Evolutionary conservation across 257 asterid genomes (phyloP), one percentile per base, ranked within the genome.

Genomic region (Striga asiatica): DNA sequence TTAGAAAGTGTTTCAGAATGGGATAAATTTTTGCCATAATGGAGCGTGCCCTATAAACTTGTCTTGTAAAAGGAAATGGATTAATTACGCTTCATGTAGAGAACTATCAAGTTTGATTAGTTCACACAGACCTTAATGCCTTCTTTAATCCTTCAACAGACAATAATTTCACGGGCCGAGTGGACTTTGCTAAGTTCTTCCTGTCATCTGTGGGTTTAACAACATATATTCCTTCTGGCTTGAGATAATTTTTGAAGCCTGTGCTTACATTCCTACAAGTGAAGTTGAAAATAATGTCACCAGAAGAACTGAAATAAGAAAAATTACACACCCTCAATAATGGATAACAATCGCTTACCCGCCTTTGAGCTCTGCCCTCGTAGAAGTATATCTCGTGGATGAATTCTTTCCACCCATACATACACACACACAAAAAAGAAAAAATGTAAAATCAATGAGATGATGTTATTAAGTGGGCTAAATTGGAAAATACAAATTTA

Each of bases 81-180:
- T 14, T 60, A 10, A 8, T 11, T 8, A n/a, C 22, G 34, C 24
- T 13, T 37, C 13, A 22, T 46, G 35, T 11, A 43, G 34, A 20
- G 60, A 18, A 56, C 12, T 19, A 22, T 22, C 9, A 61, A 28
- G n/a, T 35, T 41, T 11, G 42, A 66, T 21, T 21, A 13, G 50
- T 39, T 46, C 21, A 55, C 35, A 50, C 75, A 66, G 54, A 91
- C 98, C 95, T 91, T 67, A 91, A 58, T 39, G 95, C 98, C 55
- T 71, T 80, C 69, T 81, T 87, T 67, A 91, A 58, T 43, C 75
- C 88, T 32, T 91, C 98, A 13, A 88, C 95, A 0, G 98, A 91
- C 68, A 84, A 73, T 63, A 91, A 50, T 63, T 87, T 89, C 67
- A 78, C 23, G 1, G 98, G 96, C 58, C 68, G 71, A 10, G 35